These are phyloP conservation scores for Aspergillus leporis DNA, from an alignment of 495 filamentous ascomycete genomes.

Conservation along the genomic window DNA sequence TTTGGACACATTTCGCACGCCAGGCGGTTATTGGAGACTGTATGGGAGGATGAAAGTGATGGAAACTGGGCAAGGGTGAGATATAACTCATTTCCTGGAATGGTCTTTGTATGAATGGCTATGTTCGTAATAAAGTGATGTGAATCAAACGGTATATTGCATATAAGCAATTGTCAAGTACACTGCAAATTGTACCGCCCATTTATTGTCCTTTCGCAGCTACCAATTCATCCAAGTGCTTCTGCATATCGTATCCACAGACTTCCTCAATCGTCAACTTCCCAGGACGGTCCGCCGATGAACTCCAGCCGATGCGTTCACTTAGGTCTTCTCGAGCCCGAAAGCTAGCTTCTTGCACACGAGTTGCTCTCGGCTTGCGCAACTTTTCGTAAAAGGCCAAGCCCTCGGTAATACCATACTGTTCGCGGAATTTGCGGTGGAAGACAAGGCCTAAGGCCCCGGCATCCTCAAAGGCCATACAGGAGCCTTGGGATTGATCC, in stretches of 20 bases:
- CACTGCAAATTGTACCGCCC: not conserved
- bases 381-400: slow-evolving; percentile 41
- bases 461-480: slow-evolving; percentile 44
- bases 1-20: slow-evolving; percentile 30
- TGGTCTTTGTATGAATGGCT: slow-evolving; percentile 23
- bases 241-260: slow-evolving; percentile 28
- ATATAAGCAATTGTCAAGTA: slow-evolving; percentile 1
- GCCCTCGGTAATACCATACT: slow-evolving; percentile 28
- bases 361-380: slow-evolving; percentile 38
- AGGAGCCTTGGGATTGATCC: slow-evolving; percentile 38
- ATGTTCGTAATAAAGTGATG: not conserved
- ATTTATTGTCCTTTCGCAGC: not conserved
- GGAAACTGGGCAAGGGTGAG: slow-evolving; percentile 31
- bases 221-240: slow-evolving; percentile 21
- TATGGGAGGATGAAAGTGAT: slow-evolving; percentile 24
- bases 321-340: slow-evolving; percentile 29
- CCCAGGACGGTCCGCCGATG: slow-evolving; percentile 18
- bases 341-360: slow-evolving; percentile 40
- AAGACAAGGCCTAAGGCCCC: slow-evolving; percentile 38
- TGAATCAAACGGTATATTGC: not conserved
- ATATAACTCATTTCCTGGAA: slow-evolving; percentile 30
- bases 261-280: slow-evolving; percentile 38
- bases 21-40: slow-evolving; percentile 24
- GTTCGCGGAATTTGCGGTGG: slow-evolving; percentile 25
- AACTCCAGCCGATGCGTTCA: slow-evolving; percentile 32